Percentiles rank a stretch among this genome's conserved stretches.
phyloP scores from a whole-genome alignment of 352 stramenopile species.

The Phytopythium litorale region DNA sequence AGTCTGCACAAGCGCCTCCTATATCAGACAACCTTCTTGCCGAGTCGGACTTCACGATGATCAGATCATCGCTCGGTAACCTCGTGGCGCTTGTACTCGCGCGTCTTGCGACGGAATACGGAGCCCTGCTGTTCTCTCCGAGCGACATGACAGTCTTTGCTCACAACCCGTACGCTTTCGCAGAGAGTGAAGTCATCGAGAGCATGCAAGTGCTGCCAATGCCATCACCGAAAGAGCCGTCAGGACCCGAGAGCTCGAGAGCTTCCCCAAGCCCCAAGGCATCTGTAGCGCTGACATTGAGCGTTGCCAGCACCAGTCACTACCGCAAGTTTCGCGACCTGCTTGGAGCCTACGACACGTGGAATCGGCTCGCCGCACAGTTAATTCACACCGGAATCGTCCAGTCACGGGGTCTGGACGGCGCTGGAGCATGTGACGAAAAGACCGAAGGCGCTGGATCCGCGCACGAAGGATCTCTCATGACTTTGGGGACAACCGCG shows the following conservation, averaged over 20 bases:
- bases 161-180: constrained; percentile 26
- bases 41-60: neutral
- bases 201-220: neutral
- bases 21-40: constrained; percentile 5
- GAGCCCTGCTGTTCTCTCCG: constrained; percentile 57
- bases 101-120: constrained; percentile 48
- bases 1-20: constrained; percentile 9
- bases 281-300: neutral
- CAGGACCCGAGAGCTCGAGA: neutral
- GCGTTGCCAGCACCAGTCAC: neutral
- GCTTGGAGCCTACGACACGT: constrained; percentile 32
- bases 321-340: constrained; percentile 19
- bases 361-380: constrained; percentile 41
- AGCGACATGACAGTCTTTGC: constrained; percentile 58
- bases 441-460: neutral
- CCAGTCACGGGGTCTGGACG: constrained; percentile 19
- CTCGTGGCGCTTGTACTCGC: constrained; percentile 37
- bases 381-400: constrained; percentile 38
- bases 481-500: neutral
- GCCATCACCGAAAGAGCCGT: neutral
- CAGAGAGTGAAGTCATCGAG: neutral
- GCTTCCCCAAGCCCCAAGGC: neutral
- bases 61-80: neutral
- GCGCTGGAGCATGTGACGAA: neutral
- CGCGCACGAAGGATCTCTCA: neutral